phyloP scores from a whole-genome alignment of 305 asterid genomes.

The Fraxinus velutina region DNA sequence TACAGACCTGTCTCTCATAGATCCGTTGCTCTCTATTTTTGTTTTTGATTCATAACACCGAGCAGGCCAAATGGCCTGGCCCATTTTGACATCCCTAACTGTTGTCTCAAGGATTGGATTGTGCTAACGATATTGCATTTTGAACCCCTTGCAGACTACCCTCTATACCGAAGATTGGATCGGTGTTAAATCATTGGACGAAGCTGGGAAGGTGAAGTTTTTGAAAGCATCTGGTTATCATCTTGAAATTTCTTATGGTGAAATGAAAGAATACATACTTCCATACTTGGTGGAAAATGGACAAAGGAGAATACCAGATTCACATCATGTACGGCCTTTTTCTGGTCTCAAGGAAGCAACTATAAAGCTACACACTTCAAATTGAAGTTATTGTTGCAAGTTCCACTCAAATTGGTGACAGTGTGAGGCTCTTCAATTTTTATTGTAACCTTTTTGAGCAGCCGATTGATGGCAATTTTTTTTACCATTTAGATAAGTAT shows the following conservation, averaged over 20 bases:
- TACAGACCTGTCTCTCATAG: not conserved
- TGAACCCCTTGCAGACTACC: constrained; percentile 49
- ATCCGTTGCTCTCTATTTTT: not conserved
- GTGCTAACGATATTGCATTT: not conserved
- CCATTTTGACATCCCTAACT: not conserved
- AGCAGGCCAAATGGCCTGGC: not conserved
- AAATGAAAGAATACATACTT: constrained; percentile 54
- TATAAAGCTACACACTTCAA: constrained; percentile 27
- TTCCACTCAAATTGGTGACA: not conserved
- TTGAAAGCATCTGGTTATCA: constrained; percentile 58
- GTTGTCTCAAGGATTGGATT: not conserved
- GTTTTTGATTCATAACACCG: not conserved
- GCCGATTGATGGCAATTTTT: not conserved
- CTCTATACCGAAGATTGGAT: constrained; percentile 86
- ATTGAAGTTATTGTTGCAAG: not conserved
- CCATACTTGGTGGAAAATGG: constrained; percentile 69
- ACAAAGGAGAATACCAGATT: constrained; percentile 19
- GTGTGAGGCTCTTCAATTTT: not conserved
- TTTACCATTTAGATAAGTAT: not conserved
- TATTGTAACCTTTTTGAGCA: not conserved
- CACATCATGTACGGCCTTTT: constrained; percentile 16
- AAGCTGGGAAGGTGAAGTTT: constrained; percentile 83
- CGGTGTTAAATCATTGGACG: constrained; percentile 73
- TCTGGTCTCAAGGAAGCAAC: constrained; percentile 24
- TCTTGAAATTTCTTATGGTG: constrained; percentile 56